Percentiles rank a stretch among this genome's conserved stretches.
Conservation (phyloP, 441 rosid genomes). For the Theobroma grandiflorum region DNA sequence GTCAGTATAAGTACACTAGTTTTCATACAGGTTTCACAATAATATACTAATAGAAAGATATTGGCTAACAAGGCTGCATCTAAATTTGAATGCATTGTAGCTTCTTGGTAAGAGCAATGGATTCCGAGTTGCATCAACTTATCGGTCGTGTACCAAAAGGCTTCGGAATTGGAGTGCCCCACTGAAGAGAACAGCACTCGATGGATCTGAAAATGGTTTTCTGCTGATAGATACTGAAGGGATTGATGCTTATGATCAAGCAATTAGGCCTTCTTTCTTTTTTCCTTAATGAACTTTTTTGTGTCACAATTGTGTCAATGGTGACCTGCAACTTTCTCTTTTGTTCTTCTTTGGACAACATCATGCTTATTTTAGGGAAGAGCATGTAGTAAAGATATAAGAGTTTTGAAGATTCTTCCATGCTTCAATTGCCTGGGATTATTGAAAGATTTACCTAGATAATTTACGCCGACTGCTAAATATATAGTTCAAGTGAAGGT, state of each 20-base stretch:
- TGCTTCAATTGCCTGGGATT: background rate
- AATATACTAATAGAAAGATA: background rate
- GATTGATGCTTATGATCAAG: constrained; percentile 68
- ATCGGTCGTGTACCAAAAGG: constrained; percentile 80
- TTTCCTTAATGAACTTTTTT: background rate
- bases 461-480: background rate
- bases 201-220: constrained; percentile 79
- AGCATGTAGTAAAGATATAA: background rate
- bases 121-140: constrained; percentile 80
- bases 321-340: background rate
- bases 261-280: constrained; percentile 47
- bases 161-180: constrained; percentile 96
- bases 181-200: constrained; percentile 74
- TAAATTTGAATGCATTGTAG: constrained; percentile 43
- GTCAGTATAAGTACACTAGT: background rate
- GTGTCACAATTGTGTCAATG: background rate
- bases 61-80: constrained; percentile 20
- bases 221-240: constrained; percentile 85
- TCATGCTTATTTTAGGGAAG: background rate
- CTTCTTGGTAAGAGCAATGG: constrained; percentile 86
- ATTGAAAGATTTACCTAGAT: background rate
- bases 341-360: background rate
- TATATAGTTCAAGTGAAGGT: background rate
- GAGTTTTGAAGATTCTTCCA: background rate
- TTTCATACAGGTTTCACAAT: background rate